Evolutionary conservation across 2,329 filamentous ascomycete species (phyloP), one percentile per base, ranked within the genome.

Genomic region (Botrytis elliptica): DNA sequence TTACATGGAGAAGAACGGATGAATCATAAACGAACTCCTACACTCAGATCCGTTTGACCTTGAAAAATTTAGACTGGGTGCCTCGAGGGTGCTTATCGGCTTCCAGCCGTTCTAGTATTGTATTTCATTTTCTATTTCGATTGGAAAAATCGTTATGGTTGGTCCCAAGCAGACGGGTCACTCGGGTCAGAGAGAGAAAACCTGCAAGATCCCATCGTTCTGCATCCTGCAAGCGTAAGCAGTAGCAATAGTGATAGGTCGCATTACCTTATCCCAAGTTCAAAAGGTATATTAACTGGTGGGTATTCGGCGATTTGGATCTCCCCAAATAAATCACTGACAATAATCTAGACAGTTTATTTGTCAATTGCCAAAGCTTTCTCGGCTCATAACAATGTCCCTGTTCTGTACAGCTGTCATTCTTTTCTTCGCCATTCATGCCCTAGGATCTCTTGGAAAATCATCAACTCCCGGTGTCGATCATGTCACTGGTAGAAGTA

Each of bases 161-260:
- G 71, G 71, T 73, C 71, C 71, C 71, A 60, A 52, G 71, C 33
- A 73, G 64, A 62, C 68, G 71, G 71, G 71, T 73, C 71, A 69
- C 49, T 73, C 64, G 65, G 42, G 33, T 8, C 70, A 66, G 38
- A 66, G 38, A 40, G 1, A 29, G 33, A 72, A 49, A 62, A 40
- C 42, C 64, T 73, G 71, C 71, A 69, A 46, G 64, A 60, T 73
- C 52, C 71, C 71, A 72, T 69, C 38, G 49, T 69, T 42, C 66
- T 69, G 66, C 70, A 68, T 67, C 33, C 57, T 69, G 71, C 71
- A 62, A 68, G 71, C 68, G 66, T 68, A 25, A 62, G 16, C 46
- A 70, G 44, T 44, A 36, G 68, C 52, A 60, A 40, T 42, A 49
- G 49, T 69, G 64, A 73, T 69, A 73, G 55, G 49, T 72, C 40